These are phyloP conservation scores for Hydrangea macrophylla DNA, from an alignment of 148 eudicot genomes.

Conservation along the genomic window DNA sequence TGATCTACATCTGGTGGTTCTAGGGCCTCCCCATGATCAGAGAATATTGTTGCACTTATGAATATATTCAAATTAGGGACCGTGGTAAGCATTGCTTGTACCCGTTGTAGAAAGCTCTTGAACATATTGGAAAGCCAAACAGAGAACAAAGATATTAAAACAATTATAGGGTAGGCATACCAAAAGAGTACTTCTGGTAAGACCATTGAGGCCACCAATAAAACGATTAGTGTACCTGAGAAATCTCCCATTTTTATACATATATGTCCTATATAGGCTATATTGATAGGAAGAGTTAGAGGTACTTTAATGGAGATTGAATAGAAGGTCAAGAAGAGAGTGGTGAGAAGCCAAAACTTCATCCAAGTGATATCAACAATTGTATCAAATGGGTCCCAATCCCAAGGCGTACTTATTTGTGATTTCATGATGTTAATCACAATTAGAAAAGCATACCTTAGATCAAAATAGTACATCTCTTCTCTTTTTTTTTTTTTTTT, in stretches of 20 bases:
- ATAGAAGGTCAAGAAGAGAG: not conserved
- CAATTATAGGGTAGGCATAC: not conserved
- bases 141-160: not conserved
- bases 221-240: not conserved
- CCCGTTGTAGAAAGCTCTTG: not conserved
- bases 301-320: not conserved
- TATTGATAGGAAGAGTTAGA: not conserved
- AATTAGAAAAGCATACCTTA: slow-evolving; percentile 2
- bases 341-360: not conserved
- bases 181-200: slow-evolving; percentile 1
- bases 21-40: not conserved
- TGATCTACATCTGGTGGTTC: not conserved
- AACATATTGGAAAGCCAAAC: not conserved
- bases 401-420: not conserved
- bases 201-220: not conserved
- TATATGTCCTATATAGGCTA: not conserved
- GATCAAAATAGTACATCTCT: not conserved
- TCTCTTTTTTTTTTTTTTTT: too few species aligned
- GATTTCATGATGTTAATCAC: not conserved
- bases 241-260: not conserved
- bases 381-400: slow-evolving; percentile 8
- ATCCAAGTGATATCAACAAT: not conserved
- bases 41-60: not conserved
- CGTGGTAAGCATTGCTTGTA: not conserved
- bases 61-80: not conserved